A percentile compares a stretch with the other conserved stretches of the same genome.
These are phyloP conservation scores for Talaromyces sp. DNA, from an alignment of 2,329 filamentous ascomycete genomes.

Conservation along the genomic window DNA sequence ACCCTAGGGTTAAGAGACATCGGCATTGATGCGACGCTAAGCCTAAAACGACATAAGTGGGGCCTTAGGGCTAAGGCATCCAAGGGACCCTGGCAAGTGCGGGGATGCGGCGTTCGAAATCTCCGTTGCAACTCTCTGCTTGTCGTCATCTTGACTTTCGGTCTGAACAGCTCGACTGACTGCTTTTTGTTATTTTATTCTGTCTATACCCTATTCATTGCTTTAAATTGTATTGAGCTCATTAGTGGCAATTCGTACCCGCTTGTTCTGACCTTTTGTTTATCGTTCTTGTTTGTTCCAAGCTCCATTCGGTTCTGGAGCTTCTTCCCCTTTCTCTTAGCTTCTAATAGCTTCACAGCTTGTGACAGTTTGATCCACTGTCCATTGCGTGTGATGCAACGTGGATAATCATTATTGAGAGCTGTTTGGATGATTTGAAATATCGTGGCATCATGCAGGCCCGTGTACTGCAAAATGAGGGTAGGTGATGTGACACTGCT, in stretches of 20 bases:
- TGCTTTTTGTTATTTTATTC: not conserved
- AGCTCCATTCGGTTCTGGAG: not conserved
- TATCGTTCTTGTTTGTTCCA: not conserved
- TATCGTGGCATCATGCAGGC: conserved; percentile 11
- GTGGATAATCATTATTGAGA: not conserved
- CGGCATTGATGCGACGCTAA: not conserved
- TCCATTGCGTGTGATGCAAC: not conserved
- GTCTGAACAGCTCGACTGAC: not conserved
- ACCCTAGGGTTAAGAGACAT: not conserved
- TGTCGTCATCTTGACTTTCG: not conserved
- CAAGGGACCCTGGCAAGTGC: not conserved
- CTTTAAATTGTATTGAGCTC: not conserved
- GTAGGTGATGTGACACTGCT: not conserved
- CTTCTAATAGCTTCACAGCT: not conserved
- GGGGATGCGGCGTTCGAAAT: not conserved
- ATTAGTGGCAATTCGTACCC: not conserved
- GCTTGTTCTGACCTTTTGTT: not conserved
- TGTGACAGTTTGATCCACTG: too few species aligned
- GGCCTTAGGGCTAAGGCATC: not conserved
- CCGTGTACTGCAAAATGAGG: conserved; percentile 11
- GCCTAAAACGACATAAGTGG: not conserved
- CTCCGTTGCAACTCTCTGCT: not conserved
- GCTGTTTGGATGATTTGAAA: not conserved
- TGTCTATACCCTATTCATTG: too few species aligned
- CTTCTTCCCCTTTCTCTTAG: not conserved